Conservation (phyloP, 1,284 basidiomycete species). For the Volvariella surrecta region DNA sequence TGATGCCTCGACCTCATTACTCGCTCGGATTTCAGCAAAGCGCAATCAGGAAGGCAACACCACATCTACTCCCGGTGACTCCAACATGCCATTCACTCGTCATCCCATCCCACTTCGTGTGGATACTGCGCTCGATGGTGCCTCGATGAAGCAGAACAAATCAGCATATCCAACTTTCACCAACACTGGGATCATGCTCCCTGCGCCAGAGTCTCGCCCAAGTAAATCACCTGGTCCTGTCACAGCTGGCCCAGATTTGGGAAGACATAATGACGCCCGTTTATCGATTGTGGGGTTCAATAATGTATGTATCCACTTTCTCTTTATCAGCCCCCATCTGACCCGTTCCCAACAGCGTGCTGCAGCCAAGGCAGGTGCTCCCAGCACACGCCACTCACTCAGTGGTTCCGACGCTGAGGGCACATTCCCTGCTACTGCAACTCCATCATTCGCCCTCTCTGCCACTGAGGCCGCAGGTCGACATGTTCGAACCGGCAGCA, state of each 20-base stretch:
- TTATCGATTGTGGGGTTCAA: conserved; percentile 64
- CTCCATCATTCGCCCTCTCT: conserved; percentile 36
- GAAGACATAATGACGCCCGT: conserved; percentile 59
- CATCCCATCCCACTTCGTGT: conserved; percentile 62
- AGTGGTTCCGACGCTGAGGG: conserved; percentile 59
- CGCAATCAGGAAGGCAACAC: conserved; percentile 42
- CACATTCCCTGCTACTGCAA: conserved; percentile 43
- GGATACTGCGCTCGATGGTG: conserved; percentile 57
- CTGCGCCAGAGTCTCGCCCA: conserved; percentile 47
- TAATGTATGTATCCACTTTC: conserved; percentile 36
- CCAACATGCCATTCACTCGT: conserved; percentile 43
- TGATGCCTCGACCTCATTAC: conserved; percentile 57
- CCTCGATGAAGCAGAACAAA: conserved; percentile 65
- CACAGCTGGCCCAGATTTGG: conserved; percentile 75
- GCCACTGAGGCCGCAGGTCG: conserved; percentile 34
- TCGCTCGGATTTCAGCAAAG: conserved; percentile 65
- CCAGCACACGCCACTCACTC: conserved; percentile 55
- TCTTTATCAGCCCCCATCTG: conserved; percentile 21
- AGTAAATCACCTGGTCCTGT: conserved; percentile 69
- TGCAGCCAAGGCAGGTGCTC: conserved; percentile 25
- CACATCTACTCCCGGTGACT: conserved; percentile 34
- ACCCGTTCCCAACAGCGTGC: conserved; percentile 11
- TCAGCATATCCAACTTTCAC: conserved; percentile 74
- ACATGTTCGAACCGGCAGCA: conserved; percentile 67
- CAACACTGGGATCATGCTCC: conserved; percentile 61